Conservation (phyloP, 148 eudicot species). For the Rhododendron williamsianum region DNA sequence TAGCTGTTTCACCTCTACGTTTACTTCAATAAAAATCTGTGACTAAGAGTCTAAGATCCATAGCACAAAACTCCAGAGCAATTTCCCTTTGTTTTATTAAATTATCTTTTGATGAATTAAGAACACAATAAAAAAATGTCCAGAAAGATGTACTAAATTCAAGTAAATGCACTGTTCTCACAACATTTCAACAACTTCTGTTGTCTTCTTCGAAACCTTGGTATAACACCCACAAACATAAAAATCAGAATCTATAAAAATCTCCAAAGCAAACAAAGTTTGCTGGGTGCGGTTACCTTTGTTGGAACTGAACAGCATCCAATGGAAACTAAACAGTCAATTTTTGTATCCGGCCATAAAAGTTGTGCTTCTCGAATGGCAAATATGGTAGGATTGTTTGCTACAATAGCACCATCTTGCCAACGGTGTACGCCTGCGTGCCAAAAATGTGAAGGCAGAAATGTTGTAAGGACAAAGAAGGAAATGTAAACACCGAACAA, state of each 20-base stretch:
- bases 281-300: slow-evolving; percentile 43
- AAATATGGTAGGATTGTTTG: slow-evolving; percentile 96
- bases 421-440: slow-evolving; percentile 68
- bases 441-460: slow-evolving; percentile 11
- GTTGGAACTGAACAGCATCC: slow-evolving; percentile 94
- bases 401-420: slow-evolving; percentile 99
- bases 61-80: neutral
- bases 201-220: neutral
- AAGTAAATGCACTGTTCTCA: neutral
- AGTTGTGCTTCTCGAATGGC: slow-evolving; percentile 97
- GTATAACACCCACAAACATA: neutral
- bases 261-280: neutral
- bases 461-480: slow-evolving; percentile 4
- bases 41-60: neutral
- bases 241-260: neutral
- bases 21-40: neutral
- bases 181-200: slow-evolving; percentile 1
- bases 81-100: neutral
- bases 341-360: slow-evolving; percentile 92
- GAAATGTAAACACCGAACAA: neutral
- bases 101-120: neutral
- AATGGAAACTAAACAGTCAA: slow-evolving; percentile 89
- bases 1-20: neutral
- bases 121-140: neutral
- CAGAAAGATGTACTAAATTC: neutral